Conservation (phyloP, 441 rosid species). For the Pelargonium fulgidum region DNA sequence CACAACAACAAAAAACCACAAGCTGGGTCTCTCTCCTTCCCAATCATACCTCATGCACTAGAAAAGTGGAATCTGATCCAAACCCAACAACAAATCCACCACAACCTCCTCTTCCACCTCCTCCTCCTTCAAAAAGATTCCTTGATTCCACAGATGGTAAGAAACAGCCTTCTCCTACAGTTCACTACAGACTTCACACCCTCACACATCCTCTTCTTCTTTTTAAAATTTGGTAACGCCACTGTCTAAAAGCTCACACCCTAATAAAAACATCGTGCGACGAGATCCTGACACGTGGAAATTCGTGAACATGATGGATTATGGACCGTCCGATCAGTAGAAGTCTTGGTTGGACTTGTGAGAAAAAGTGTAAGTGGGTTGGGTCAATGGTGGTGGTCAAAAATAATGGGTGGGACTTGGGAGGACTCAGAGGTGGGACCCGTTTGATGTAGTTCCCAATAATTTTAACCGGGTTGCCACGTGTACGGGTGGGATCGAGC, state of each 20-base stretch:
- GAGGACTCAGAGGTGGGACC: constrained; percentile 9
- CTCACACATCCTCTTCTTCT: background rate
- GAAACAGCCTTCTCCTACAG: constrained; percentile 9
- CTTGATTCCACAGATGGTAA: constrained; percentile 5
- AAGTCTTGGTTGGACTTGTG: background rate
- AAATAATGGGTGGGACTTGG: background rate
- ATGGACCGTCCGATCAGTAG: background rate
- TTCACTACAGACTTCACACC: constrained; percentile 8
- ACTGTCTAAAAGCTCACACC: background rate
- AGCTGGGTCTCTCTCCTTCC: background rate
- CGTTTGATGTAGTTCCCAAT: constrained; percentile 4
- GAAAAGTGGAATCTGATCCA: background rate
- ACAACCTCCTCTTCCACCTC: background rate
- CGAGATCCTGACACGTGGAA: background rate
- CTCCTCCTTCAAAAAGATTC: constrained; percentile 7
- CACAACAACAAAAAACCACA: background rate
- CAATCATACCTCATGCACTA: constrained; percentile 1
- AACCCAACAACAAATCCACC: constrained; percentile 1
- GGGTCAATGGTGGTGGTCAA: constrained; percentile 1
- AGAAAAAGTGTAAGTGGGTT: background rate
- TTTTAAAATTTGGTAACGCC: background rate
- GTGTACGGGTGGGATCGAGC: constrained; percentile 1
- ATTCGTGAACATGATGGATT: background rate
- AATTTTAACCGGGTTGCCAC: background rate
- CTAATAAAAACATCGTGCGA: background rate